Percentiles rank a stretch among this genome's conserved stretches.
phyloP scores from a whole-genome alignment of 495 filamentous ascomycete species.

The Penicillium antarcticum region DNA sequence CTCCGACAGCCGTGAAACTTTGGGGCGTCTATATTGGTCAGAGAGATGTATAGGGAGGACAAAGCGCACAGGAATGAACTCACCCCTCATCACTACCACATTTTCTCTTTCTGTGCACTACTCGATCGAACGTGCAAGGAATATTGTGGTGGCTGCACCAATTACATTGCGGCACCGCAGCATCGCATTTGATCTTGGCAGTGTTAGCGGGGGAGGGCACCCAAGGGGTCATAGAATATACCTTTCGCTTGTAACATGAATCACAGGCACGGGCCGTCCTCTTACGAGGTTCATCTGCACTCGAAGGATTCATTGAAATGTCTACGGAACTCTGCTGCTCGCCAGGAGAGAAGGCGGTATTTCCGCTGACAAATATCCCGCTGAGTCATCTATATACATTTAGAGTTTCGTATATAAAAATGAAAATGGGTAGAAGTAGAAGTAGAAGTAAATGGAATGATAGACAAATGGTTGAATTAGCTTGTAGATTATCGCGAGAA shows the following conservation, averaged over 20 bases:
- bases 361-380: constrained; percentile 6
- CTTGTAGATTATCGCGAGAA: no score
- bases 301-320: constrained; percentile 11
- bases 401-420: no score
- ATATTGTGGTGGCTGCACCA: constrained; percentile 53
- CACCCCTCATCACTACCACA: constrained; percentile 18
- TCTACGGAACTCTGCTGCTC: constrained; percentile 3
- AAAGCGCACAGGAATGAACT: not conserved
- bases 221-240: constrained; percentile 1
- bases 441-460: no score
- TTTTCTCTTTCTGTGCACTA: constrained; percentile 35
- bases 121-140: constrained; percentile 45
- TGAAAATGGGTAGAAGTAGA: no score
- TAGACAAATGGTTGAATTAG: no score
- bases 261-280: constrained; percentile 47
- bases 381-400: not conserved
- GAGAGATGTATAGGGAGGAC: not conserved
- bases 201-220: not conserved
- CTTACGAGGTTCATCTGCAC: constrained; percentile 13
- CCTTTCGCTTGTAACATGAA: constrained; percentile 50
- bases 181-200: constrained; percentile 51
- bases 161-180: constrained; percentile 41
- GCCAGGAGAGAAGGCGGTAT: constrained; percentile 3
- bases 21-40: constrained; percentile 18
- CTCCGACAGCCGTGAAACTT: constrained; percentile 31